Conservation (phyloP, 139 green algal genomes). For the Picochlorum sp. region DNA sequence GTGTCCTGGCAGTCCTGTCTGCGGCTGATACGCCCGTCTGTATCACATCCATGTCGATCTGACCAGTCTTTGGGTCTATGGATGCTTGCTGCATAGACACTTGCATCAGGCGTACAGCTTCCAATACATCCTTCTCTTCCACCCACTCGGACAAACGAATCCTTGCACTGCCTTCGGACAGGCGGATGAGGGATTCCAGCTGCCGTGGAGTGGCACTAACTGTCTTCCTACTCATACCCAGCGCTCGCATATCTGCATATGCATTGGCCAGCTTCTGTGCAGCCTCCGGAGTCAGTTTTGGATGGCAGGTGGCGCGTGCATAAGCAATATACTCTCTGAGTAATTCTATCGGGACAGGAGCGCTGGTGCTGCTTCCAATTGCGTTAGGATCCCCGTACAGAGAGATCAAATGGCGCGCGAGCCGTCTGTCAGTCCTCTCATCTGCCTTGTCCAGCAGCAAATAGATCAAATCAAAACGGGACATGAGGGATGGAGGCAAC, state of each 20-base stretch:
- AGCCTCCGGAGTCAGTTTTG: conserved; percentile 66
- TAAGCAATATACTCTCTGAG: conserved; percentile 87
- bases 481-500: conserved; percentile 91
- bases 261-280: conserved; percentile 58
- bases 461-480: conserved; percentile 93
- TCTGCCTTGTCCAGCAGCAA: conserved; percentile 85
- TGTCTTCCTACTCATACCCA: conserved; percentile 52
- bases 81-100: conserved; percentile 68
- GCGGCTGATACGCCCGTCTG: conserved; percentile 30
- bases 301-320: conserved; percentile 59
- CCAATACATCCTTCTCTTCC: conserved; percentile 39
- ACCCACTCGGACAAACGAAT: conserved; percentile 37
- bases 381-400: conserved; percentile 61
- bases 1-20: conserved; percentile 26
- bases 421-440: conserved; percentile 64
- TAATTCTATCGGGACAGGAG: conserved; percentile 45
- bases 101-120: conserved; percentile 68
- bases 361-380: not conserved
- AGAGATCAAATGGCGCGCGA: conserved; percentile 84
- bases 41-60: conserved; percentile 66
- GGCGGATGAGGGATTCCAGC: conserved; percentile 91
- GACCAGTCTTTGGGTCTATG: conserved; percentile 63
- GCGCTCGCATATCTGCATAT: conserved; percentile 79
- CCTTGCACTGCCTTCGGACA: conserved; percentile 74
- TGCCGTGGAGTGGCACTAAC: conserved; percentile 90